phyloP scores from a whole-genome alignment of 1,284 basidiomycete species.

The Trametes hirsuta region DNA sequence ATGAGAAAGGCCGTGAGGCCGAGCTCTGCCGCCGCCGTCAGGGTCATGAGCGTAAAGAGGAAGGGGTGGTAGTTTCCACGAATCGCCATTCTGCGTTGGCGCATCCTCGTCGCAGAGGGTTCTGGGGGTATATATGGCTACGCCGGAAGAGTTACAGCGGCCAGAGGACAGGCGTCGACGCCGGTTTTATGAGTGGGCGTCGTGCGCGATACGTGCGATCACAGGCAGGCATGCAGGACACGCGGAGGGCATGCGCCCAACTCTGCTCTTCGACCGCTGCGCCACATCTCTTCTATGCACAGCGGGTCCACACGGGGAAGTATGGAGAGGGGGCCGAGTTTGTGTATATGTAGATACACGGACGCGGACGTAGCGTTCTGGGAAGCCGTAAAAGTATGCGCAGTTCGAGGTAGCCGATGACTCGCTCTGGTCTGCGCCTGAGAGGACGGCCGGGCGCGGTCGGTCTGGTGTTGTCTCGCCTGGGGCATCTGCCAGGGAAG shows the following conservation, averaged over 20 bases:
- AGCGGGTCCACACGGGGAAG: not conserved
- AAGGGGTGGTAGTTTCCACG: conserved; percentile 67
- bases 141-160: conserved; percentile 10
- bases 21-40: conserved; percentile 69
- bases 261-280: not conserved
- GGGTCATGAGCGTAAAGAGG: conserved; percentile 68
- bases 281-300: not conserved
- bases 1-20: conserved; percentile 73
- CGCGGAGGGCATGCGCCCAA: conserved; percentile 23
- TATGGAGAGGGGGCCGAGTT: not conserved
- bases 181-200: conserved; percentile 10
- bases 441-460: too few species aligned
- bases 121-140: conserved; percentile 17
- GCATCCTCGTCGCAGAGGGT: conserved; percentile 21
- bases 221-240: conserved; percentile 17
- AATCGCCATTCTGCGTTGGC: conserved; percentile 29
- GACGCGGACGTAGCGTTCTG: too few species aligned
- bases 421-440: too few species aligned
- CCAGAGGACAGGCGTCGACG: conserved; percentile 2
- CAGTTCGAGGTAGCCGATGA: too few species aligned
- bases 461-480: too few species aligned
- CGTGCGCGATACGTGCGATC: conserved; percentile 18
- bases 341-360: too few species aligned
- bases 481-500: too few species aligned
- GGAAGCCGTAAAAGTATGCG: too few species aligned